Base-by-base conservation (phyloP, 1,284 basidiomycete species). In the Cutaneotrichosporon sp. region DNA sequence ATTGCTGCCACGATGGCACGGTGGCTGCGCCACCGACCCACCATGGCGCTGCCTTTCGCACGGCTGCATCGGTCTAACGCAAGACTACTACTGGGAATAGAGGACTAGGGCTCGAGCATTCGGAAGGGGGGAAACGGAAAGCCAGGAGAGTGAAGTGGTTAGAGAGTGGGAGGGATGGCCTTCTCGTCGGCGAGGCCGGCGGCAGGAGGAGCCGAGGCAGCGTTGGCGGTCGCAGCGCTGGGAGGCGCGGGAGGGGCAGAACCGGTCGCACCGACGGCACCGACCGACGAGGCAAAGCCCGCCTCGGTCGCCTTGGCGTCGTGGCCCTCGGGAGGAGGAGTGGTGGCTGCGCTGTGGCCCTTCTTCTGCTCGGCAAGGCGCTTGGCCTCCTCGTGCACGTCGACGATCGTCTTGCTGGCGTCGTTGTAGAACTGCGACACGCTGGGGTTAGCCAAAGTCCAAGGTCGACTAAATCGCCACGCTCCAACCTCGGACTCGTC, bases 361-460 rank as follows among this genome's bases (percentile, higher is more conserved):
- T 43, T 44, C 39, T 51, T 44, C 39, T 37, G 30, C 69, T 70
- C 64, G 54, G 68, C 69, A 46, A 79, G 78, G 42, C 78, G 68
- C 61, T 68, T 71, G 48, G 78, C 78, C 69, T 79, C 78, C 63
- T 77, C 74, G 70, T 79, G 77, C 4, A 79, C 77, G 58, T 84
- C 81, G 59, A 76, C 75, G 45, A 81, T 78, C 57, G 88, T 85
- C 73, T 81, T 85, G 52, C 81, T 84, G 49, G 82, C 89, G 30
- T 86, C 86, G 69, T 83, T 84, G 73, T 83, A 85, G 65, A 78
- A 78, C 39, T 68, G 63, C 52, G 74, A 63, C 50, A 79, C 72
- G 58, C 74, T 73, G 49, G 23, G 17, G 46, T 51, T 34, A 50
- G 54, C 34, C 33, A 35, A 35, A n/a, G 13, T 35, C 13, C 13